phyloP scores from a whole-genome alignment of 1,139 yeast genomes.

The Hemisphaericaspora xylofermentans region DNA sequence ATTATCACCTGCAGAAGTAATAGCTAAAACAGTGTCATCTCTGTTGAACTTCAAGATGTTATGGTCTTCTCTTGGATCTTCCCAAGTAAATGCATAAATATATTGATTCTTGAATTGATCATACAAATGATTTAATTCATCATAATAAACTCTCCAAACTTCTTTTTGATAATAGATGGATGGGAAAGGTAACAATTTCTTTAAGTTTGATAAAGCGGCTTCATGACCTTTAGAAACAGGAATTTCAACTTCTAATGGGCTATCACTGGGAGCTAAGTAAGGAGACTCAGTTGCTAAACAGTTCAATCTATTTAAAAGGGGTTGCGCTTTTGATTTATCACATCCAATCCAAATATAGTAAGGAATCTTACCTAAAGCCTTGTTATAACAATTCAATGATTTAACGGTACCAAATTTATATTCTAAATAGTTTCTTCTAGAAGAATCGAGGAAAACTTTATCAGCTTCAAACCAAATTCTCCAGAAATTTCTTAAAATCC shows the following conservation, averaged over 20 bases:
- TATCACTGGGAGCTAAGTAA: slow-evolving; percentile 60
- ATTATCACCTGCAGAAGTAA: slow-evolving; percentile 86
- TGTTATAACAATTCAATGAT: slow-evolving; percentile 66
- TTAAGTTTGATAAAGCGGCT: slow-evolving; percentile 64
- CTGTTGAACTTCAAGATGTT: slow-evolving; percentile 58
- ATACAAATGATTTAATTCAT: slow-evolving; percentile 65
- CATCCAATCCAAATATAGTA: slow-evolving; percentile 84
- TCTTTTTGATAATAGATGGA: slow-evolving; percentile 75
- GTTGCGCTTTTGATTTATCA: slow-evolving; percentile 61
- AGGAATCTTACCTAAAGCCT: slow-evolving; percentile 67
- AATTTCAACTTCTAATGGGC: slow-evolving; percentile 26
- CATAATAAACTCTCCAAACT: slow-evolving; percentile 77
- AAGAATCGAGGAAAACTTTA: slow-evolving; percentile 73
- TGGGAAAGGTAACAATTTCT: slow-evolving; percentile 72
- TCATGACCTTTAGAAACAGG: slow-evolving; percentile 68
- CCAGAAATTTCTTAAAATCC: slow-evolving; percentile 82
- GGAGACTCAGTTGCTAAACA: slow-evolving; percentile 81
- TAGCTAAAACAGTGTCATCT: slow-evolving; percentile 74
- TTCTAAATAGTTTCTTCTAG: slow-evolving; percentile 80
- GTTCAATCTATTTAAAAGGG: slow-evolving; percentile 62
- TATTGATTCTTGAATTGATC: slow-evolving; percentile 75
- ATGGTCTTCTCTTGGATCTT: slow-evolving; percentile 81
- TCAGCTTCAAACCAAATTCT: slow-evolving; percentile 86
- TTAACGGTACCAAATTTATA: slow-evolving; percentile 79
- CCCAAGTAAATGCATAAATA: slow-evolving; percentile 89